Evolutionary conservation across 371 early-diverging fungal species (phyloP).

Genomic region (Mortierella polycephala): DNA sequence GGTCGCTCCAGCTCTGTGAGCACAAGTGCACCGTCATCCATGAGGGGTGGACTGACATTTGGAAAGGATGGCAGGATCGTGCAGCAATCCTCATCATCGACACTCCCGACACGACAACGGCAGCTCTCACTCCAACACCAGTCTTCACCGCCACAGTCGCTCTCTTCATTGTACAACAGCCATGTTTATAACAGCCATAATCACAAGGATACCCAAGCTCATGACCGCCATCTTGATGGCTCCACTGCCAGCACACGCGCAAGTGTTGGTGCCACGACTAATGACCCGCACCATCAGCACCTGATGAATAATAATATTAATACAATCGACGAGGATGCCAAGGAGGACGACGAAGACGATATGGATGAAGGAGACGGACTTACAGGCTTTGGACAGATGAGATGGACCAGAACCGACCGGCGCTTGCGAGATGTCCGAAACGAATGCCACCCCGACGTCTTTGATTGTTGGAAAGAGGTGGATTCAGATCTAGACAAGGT

Average conservation of each 20-base stretch:
- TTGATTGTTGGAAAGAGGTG: constrained; percentile 49
- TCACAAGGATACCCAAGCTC: constrained; percentile 42
- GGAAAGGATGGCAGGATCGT: constrained; percentile 44
- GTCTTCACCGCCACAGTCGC: constrained; percentile 7
- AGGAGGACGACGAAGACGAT: not conserved
- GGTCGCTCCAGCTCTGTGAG: constrained; percentile 52
- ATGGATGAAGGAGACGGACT: constrained; percentile 1
- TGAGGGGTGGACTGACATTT: constrained; percentile 23
- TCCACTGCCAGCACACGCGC: constrained; percentile 3
- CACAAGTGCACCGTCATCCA: constrained; percentile 36
- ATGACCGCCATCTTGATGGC: constrained; percentile 24
- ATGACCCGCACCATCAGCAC: constrained; percentile 19
- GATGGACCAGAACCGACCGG: constrained; percentile 40
- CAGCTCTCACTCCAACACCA: constrained; percentile 21
- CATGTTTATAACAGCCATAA: constrained; percentile 5
- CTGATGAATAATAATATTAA: constrained; percentile 17
- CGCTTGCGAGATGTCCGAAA: constrained; percentile 35
- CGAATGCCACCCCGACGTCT: constrained; percentile 53
- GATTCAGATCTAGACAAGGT: constrained; percentile 53
- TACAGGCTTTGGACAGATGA: constrained; percentile 19
- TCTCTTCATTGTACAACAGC: constrained; percentile 27
- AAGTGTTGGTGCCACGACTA: constrained; percentile 9
- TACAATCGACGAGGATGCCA: constrained; percentile 5
- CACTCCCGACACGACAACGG: constrained; percentile 5
- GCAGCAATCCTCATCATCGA: constrained; percentile 9